Base-by-base conservation (phyloP, 2,329 filamentous ascomycete genomes). In the Didymella lethalis region DNA sequence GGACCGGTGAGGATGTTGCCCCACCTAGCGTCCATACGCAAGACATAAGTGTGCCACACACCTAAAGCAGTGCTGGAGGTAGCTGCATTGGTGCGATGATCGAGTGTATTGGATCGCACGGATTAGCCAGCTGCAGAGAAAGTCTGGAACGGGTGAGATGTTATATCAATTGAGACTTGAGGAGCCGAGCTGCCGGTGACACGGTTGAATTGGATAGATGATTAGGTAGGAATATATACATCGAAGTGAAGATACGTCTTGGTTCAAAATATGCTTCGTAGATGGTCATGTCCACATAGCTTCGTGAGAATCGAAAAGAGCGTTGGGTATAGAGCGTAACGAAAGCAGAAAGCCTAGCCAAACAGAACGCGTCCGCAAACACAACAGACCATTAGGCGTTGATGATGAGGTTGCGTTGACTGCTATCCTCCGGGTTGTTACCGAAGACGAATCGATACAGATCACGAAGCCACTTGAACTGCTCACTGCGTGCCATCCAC, bases 361-460 rank as follows among this genome's bases (percentile, higher is more conserved):
- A 51, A 55, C 46, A 51, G 32, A 38, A 40, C 23, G 45, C 50
- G 40, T 4, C 26, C 26, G 40, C 40, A 40, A 31, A 48, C n/a
- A 34, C 23, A 25, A 51, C 47, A 44, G 41, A 23, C 44, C 51
- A 26, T 67, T 68, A 77, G 23, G 74, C 74, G 55, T 74, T 74
- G 57, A 91, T 89, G 60, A 84, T 86, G 47, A 88, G 81, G 56
- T 90, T 90, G 64, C 89, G 83, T 53, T 83, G 80, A 46, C 90
- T 87, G 0, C 87, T 89, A 68, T 97, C 93, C 54, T 97, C 92
- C 16, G 92, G 79, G 47, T 89, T 86, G 71, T 94, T 94, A 3
- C 92, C 90, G 75, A 96, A 96, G 2, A 97, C 92, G 40, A 94
- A 83, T 52, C 86, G 85, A 79, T 91, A 97, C 14, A 97, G 81